These are phyloP conservation scores for Citrus inodora DNA, from an alignment of 345 rosid species.

Conservation along the genomic window DNA sequence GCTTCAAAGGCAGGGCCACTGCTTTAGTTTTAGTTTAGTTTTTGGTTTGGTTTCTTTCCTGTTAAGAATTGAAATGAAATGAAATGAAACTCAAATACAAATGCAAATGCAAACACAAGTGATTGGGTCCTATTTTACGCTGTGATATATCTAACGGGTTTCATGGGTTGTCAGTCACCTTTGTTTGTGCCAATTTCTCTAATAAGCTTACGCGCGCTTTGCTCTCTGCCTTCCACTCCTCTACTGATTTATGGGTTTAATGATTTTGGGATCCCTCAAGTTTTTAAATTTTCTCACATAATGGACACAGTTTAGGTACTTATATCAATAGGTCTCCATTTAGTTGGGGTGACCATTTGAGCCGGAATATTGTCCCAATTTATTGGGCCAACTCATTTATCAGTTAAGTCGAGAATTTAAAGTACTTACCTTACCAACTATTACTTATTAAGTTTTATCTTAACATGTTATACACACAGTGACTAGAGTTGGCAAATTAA, in stretches of 20 bases:
- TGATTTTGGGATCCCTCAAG: no score
- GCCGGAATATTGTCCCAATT: no score
- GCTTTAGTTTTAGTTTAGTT: neutral
- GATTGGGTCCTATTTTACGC: constrained; percentile 1
- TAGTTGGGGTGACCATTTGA: no score
- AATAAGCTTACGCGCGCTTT: constrained; percentile 16
- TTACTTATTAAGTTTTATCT: no score
- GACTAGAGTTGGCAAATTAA: no score
- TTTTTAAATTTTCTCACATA: no score
- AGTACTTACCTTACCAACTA: no score
- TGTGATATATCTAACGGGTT: constrained; percentile 17
- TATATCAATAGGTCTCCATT: no score
- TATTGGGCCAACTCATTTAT: no score
- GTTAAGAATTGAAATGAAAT: neutral
- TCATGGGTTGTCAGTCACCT: constrained; percentile 32
- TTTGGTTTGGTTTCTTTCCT: neutral
- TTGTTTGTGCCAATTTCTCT: neutral
- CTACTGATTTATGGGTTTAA: neutral
- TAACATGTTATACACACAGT: no score
- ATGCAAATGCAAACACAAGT: neutral
- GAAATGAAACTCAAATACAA: constrained; percentile 8
- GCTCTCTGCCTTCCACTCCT: neutral
- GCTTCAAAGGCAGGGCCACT: constrained; percentile 31
- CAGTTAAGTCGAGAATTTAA: no score
- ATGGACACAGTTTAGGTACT: no score